phyloP scores from a whole-genome alignment of 371 early-diverging fungal species.

The Blyttiomyces sp. region DNA sequence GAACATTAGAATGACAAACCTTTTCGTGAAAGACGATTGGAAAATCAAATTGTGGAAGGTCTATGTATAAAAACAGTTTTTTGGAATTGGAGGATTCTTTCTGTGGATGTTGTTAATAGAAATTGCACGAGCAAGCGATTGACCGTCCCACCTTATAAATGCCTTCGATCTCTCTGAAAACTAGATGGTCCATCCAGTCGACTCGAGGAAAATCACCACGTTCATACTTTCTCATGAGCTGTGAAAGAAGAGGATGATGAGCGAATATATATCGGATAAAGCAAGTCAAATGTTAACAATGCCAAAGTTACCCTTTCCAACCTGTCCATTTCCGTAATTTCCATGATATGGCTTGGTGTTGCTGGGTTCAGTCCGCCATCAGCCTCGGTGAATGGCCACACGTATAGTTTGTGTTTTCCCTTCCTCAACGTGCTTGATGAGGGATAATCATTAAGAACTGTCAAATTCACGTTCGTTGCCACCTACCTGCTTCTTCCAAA shows the following conservation, averaged over 20 bases:
- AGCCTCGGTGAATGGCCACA: conserved; percentile 67
- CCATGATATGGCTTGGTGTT: conserved; percentile 61
- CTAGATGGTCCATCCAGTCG: conserved; percentile 90
- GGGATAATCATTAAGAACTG: neutral
- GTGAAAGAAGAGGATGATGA: too few species aligned
- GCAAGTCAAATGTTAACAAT: too few species aligned
- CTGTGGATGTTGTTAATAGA: conserved; percentile 4
- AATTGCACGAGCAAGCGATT: neutral
- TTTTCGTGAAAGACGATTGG: conserved; percentile 86
- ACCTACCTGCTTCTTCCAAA: conserved; percentile 76
- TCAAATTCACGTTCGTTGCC: neutral
- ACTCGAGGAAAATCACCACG: conserved; percentile 77
- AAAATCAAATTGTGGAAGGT: conserved; percentile 91
- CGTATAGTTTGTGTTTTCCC: conserved; percentile 73
- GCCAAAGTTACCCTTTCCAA: conserved; percentile 66
- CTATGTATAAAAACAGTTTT: conserved; percentile 72
- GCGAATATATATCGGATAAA: neutral
- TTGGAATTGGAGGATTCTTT: conserved; percentile 41
- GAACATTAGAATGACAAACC: conserved; percentile 25
- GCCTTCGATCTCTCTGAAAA: conserved; percentile 77
- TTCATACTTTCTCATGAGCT: conserved; percentile 80
- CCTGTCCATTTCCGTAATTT: conserved; percentile 72
- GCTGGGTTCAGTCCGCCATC: conserved; percentile 56
- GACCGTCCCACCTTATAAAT: conserved; percentile 59
- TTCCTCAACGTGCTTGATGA: conserved; percentile 65